These are phyloP conservation scores for Arachnopeziza araneosa DNA, from an alignment of 2,329 filamentous ascomycete genomes.

Conservation along the genomic window DNA sequence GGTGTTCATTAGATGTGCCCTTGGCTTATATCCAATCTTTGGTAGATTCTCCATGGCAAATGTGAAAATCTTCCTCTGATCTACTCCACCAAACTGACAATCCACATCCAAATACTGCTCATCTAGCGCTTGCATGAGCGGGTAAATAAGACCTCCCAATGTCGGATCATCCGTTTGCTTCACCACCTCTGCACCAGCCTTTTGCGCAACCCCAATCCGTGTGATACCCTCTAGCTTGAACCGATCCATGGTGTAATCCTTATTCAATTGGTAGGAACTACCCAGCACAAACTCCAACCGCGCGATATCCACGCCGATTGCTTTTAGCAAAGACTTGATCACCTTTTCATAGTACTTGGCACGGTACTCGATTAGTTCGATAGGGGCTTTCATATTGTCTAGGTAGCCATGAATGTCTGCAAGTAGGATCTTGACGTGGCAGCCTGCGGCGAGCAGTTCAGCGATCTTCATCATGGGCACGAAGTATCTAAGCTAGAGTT, in stretches of 20 bases:
- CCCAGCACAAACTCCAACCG: constrained; percentile 81
- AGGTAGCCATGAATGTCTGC: constrained; percentile 79
- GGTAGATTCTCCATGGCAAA: constrained; percentile 81
- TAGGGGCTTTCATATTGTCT: constrained; percentile 78
- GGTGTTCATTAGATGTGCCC: constrained; percentile 72
- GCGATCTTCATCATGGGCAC: constrained; percentile 79
- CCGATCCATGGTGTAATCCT: constrained; percentile 81
- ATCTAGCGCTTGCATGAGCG: constrained; percentile 83
- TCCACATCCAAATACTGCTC: constrained; percentile 80
- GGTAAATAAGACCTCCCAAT: constrained; percentile 72
- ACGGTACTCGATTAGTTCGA: constrained; percentile 78
- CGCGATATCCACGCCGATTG: constrained; percentile 63
- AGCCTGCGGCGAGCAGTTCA: constrained; percentile 78
- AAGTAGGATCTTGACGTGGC: constrained; percentile 67
- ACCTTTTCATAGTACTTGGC: constrained; percentile 77
- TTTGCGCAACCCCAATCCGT: constrained; percentile 54
- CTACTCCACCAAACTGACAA: constrained; percentile 78
- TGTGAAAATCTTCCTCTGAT: constrained; percentile 86
- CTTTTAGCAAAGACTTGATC: constrained; percentile 74
- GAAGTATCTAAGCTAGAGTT: constrained; percentile 51
- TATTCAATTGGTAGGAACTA: constrained; percentile 69
- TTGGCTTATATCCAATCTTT: constrained; percentile 71
- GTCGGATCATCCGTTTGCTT: constrained; percentile 81
- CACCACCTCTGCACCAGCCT: constrained; percentile 88
- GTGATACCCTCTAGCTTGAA: constrained; percentile 57